A percentile compares a stretch with the other conserved stretches of the same genome.
phyloP scores from a whole-genome alignment of 805 yeast genomes.

The Cyberlindnera meyerae region DNA sequence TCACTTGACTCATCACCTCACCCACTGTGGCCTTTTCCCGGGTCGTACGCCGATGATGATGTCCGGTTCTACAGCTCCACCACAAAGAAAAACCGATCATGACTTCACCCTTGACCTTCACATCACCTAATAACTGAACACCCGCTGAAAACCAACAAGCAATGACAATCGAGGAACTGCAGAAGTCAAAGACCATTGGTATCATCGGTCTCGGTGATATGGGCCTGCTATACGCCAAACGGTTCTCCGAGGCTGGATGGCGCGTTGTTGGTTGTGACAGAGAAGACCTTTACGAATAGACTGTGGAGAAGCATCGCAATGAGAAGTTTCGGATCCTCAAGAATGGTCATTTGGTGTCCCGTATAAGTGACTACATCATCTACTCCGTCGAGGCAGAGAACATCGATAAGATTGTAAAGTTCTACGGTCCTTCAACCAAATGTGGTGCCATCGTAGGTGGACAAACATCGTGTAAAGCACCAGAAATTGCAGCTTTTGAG shows the following conservation, averaged over 20 bases:
- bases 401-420: constrained; percentile 62
- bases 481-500: constrained; percentile 86
- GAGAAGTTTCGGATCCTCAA: constrained; percentile 50
- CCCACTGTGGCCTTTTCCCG: too few species aligned
- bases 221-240: constrained; percentile 84
- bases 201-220: constrained; percentile 96
- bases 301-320: constrained; percentile 36
- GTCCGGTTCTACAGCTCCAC: too few species aligned
- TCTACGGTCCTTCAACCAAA: constrained; percentile 85
- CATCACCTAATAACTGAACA: too few species aligned
- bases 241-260: constrained; percentile 83
- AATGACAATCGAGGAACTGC: constrained; percentile 4
- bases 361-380: constrained; percentile 75
- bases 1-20: too few species aligned
- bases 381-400: constrained; percentile 93
- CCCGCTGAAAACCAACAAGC: too few species aligned
- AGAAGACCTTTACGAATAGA: constrained; percentile 53
- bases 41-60: too few species aligned
- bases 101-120: too few species aligned
- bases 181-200: constrained; percentile 57
- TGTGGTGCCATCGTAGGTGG: constrained; percentile 94
- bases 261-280: constrained; percentile 82
- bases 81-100: too few species aligned
- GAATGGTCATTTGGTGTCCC: constrained; percentile 82
- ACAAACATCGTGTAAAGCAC: constrained; percentile 91